phyloP scores from a whole-genome alignment of 2,329 filamentous ascomycete genomes.

The Trichoderma oligosporum region DNA sequence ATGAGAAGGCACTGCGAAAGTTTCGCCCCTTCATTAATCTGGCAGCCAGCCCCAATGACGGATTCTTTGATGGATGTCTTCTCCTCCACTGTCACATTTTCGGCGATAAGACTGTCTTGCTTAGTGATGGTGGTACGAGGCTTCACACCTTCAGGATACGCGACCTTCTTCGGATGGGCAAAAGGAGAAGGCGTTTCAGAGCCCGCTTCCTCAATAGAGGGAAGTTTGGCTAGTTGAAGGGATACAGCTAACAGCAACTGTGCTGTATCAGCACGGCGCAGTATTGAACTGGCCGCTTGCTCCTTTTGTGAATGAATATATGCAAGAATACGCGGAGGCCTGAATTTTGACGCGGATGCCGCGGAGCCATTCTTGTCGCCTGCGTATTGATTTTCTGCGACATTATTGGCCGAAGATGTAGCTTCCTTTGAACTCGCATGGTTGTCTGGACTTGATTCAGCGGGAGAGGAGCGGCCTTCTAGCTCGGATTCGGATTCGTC shows the following conservation, averaged over 20 bases:
- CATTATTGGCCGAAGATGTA: background rate
- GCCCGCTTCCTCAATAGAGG: slow-evolving; percentile 62
- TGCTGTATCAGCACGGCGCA: slow-evolving; percentile 85
- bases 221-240: slow-evolving; percentile 80
- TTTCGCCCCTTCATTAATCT: slow-evolving; percentile 80
- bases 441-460: slow-evolving; percentile 25
- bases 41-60: slow-evolving; percentile 82
- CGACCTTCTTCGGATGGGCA: slow-evolving; percentile 74
- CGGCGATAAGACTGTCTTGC: slow-evolving; percentile 76
- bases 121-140: slow-evolving; percentile 76
- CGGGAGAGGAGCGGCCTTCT: slow-evolving; percentile 29
- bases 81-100: slow-evolving; percentile 85
- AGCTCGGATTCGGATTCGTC: slow-evolving; percentile 37
- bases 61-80: slow-evolving; percentile 90
- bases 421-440: slow-evolving; percentile 11
- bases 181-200: slow-evolving; percentile 62
- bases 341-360: slow-evolving; percentile 20
- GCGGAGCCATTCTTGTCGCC: slow-evolving; percentile 6
- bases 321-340: slow-evolving; percentile 70
- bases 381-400: background rate
- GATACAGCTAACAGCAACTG: slow-evolving; percentile 77
- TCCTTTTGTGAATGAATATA: slow-evolving; percentile 67
- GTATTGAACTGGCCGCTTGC: slow-evolving; percentile 53
- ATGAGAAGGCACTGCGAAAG: slow-evolving; percentile 86
- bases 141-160: slow-evolving; percentile 78